Evolutionary conservation across 306 rosid genomes (phyloP), one percentile per base, ranked within the genome.

Genomic region (Amphicarpaea edgeworthii): DNA sequence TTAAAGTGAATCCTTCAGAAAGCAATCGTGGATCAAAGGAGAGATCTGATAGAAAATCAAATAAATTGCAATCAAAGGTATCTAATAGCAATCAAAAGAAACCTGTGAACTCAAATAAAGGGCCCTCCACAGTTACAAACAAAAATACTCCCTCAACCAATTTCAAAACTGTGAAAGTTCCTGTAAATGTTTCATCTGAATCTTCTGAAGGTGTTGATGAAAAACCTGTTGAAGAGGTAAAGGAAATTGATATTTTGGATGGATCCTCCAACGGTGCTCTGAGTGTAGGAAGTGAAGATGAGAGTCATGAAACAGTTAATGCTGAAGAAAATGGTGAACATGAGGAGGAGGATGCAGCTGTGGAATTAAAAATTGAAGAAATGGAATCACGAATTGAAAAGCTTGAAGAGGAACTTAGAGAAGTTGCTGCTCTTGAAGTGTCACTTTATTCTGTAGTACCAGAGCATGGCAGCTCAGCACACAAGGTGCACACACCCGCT

Each of bases 401-500:
- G 82, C 97, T 96, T 11, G 96, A 96, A 85, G 99, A 88, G 76
- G 99, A 96, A 81, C 86, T 96, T 60, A 90, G 99, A 82, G 98
- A 92, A 88, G 97, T 96, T 86, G 99, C 99, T n/a, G 88, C 96
- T 76, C 93, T 96, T 79, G 99, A 96, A 84, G 87, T 96, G 65
- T 89, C 99, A 58, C 88, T 96, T 21, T 96, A 96, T 83, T 88
- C 99, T 71, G 84, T 96, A 2, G 91, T 87, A 62, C 97, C 99
- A 17, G 97, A 96, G 83, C 99, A 96, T 81, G 99, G 99, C 24
- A 90, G 98, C 81, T 90, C 99, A 3, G 97, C 93, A 32, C 98
- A 96, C 79, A 96, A 96, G 82, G 99, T 92, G 79, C 99, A 96
- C 84, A 90, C 99, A 12, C 98, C 99, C 23, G 97, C 99, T 81